Percentiles rank a stretch among this genome's conserved stretches.
Evolutionary conservation across 1,139 yeast genomes (phyloP).

Genomic region (Nakaseomyces uthaithaninus): DNA sequence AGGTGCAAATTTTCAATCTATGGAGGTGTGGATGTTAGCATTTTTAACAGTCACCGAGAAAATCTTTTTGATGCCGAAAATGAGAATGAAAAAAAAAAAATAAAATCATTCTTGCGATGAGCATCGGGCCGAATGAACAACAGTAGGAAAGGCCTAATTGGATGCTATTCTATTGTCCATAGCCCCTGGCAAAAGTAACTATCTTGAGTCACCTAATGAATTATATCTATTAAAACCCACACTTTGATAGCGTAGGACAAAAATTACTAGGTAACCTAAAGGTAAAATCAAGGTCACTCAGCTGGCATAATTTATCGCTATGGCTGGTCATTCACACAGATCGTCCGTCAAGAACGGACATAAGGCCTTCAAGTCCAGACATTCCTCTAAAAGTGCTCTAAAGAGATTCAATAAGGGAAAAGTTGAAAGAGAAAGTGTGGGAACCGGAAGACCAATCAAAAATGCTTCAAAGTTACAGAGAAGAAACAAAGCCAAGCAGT

Average conservation of each 20-base stretch:
- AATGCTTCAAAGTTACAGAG: conserved; percentile 61
- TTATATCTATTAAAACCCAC: no score
- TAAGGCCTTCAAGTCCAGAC: conserved; percentile 84
- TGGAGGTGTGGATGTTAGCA: not conserved
- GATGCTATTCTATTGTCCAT: no score
- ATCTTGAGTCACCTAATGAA: no score
- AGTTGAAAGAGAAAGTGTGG: conserved; percentile 54
- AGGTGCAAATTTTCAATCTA: not conserved
- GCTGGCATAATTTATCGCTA: no score
- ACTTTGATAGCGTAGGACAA: no score
- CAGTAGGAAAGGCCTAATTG: no score
- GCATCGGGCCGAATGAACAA: no score
- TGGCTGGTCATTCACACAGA: conserved; percentile 79
- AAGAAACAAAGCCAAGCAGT: conserved; percentile 69
- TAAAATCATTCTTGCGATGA: not conserved
- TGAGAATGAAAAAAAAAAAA: not conserved
- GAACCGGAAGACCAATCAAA: conserved; percentile 37
- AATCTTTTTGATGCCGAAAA: not conserved
- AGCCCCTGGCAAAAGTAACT: no score
- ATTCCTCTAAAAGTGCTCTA: conserved; percentile 81
- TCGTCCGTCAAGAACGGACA: conserved; percentile 75
- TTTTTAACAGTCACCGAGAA: not conserved
- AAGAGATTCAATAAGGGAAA: conserved; percentile 79
- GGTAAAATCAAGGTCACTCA: no score
- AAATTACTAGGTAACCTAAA: no score